A percentile compares a stretch with the other conserved stretches of the same genome.
Conservation (phyloP, 805 yeast species). For the Candida patagonica region DNA sequence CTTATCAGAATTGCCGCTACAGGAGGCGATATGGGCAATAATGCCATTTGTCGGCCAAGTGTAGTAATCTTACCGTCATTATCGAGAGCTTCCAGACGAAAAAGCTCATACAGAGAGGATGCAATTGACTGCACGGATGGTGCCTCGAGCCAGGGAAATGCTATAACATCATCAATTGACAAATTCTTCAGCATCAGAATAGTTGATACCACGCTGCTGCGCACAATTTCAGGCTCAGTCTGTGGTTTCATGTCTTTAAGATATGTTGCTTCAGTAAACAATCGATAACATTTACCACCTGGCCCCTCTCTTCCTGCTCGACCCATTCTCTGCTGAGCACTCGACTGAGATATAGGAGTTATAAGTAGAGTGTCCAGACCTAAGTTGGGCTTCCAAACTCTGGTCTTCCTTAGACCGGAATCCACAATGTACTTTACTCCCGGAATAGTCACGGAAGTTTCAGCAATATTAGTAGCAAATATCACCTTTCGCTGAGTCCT, state of each 20-base stretch:
- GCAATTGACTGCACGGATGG: conserved; percentile 74
- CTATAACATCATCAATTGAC: conserved; percentile 69
- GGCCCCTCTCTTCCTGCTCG: conserved; percentile 98
- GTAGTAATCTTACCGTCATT: conserved; percentile 67
- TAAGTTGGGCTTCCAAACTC: conserved; percentile 88
- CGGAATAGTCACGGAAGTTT: conserved; percentile 91
- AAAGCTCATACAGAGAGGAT: conserved; percentile 69
- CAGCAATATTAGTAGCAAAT: conserved; percentile 93
- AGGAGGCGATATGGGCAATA: conserved; percentile 88
- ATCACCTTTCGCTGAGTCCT: conserved; percentile 68
- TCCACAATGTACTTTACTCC: conserved; percentile 92
- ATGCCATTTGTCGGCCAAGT: conserved; percentile 78
- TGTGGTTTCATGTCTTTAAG: conserved; percentile 48
- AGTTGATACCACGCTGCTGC: conserved; percentile 81
- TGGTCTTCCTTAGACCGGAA: conserved; percentile 84
- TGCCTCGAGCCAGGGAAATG: conserved; percentile 86
- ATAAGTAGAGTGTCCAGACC: conserved; percentile 90
- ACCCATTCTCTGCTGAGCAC: conserved; percentile 93
- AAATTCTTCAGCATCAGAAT: conserved; percentile 73
- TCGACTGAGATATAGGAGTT: conserved; percentile 86
- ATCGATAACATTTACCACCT: conserved; percentile 72
- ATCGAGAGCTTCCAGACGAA: conserved; percentile 69
- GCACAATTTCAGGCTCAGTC: conserved; percentile 87
- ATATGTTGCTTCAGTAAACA: conserved; percentile 70
- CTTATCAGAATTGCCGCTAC: conserved; percentile 73